phyloP scores from a whole-genome alignment of 1,139 yeast species.

The Scheffersomyces parashehatae region DNA sequence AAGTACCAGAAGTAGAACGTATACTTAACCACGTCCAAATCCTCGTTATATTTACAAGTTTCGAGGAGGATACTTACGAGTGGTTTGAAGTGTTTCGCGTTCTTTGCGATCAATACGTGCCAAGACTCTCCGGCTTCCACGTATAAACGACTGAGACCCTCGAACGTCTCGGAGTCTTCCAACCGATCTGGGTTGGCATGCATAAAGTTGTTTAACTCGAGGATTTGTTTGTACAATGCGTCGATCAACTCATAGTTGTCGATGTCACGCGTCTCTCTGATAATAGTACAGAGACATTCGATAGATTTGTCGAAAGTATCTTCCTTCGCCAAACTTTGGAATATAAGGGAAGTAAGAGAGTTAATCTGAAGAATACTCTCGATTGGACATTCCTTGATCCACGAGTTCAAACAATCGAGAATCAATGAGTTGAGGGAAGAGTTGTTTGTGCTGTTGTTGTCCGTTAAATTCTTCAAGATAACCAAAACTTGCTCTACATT shows the following conservation, averaged over 20 bases:
- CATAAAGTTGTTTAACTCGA: constrained; percentile 58
- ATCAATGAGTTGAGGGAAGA: constrained; percentile 35
- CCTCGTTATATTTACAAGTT: constrained; percentile 65
- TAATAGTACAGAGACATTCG: constrained; percentile 78
- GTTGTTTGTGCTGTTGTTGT: constrained; percentile 15
- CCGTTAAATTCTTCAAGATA: constrained; percentile 54
- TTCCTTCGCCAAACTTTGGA: constrained; percentile 63
- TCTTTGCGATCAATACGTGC: constrained; percentile 82
- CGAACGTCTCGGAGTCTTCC: constrained; percentile 72
- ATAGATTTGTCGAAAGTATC: constrained; percentile 83
- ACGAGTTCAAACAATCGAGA: constrained; percentile 77
- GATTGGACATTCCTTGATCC: constrained; percentile 86
- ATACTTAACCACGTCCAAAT: constrained; percentile 84
- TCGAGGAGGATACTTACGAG: constrained; percentile 74
- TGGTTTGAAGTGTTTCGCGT: constrained; percentile 69
- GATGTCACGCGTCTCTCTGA: constrained; percentile 80
- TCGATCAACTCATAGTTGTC: constrained; percentile 61
- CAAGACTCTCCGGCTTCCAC: constrained; percentile 96
- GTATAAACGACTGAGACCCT: constrained; percentile 73
- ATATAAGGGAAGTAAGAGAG: constrained; percentile 64
- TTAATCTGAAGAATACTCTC: constrained; percentile 63
- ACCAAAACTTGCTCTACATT: constrained; percentile 71
- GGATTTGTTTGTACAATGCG: constrained; percentile 67
- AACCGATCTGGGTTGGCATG: constrained; percentile 26
- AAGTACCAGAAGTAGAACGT: constrained; percentile 93